Percentiles rank a stretch among this genome's conserved stretches.
phyloP scores from a whole-genome alignment of 495 filamentous ascomycete genomes.

The Tetracladium setigerum region DNA sequence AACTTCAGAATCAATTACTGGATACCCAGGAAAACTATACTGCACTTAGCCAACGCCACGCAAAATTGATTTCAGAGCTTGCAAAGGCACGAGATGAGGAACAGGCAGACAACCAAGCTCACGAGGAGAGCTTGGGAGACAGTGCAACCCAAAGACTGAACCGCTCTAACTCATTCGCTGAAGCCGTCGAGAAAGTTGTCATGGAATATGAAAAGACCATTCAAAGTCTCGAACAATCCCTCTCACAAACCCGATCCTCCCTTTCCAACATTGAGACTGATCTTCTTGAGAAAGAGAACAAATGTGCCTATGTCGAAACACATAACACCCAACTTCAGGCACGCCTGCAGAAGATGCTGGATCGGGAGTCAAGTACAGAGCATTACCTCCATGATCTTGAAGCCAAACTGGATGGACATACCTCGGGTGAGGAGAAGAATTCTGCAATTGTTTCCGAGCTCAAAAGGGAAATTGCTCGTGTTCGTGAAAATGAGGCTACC shows the following conservation, averaged over 20 bases:
- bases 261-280: constrained; percentile 77
- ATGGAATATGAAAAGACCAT: constrained; percentile 99
- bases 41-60: constrained; percentile 82
- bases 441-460: constrained; percentile 75
- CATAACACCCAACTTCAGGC: constrained; percentile 83
- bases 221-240: constrained; percentile 81
- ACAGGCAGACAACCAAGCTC: constrained; percentile 38
- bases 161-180: constrained; percentile 87
- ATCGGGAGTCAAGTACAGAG: constrained; percentile 84
- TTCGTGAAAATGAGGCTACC: constrained; percentile 81
- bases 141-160: constrained; percentile 85
- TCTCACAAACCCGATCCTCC: constrained; percentile 81
- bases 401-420: constrained; percentile 78
- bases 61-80: constrained; percentile 90
- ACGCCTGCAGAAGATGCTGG: constrained; percentile 80
- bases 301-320: constrained; percentile 84
- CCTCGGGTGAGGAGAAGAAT: constrained; percentile 89
- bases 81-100: constrained; percentile 72
- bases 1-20: constrained; percentile 89
- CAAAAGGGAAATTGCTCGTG: constrained; percentile 82
- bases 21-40: constrained; percentile 94
- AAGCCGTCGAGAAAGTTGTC: constrained; percentile 92
- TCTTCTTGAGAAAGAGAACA: constrained; percentile 87
- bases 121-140: constrained; percentile 55
- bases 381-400: constrained; percentile 88